phyloP scores from a whole-genome alignment of 306 rosid species.

The apple (Malus domestica) region ASM211411v1 NC_041802.1:14179001-14179500 shows the following conservation, averaged over 20 bases:
- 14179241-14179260: constrained; percentile 97
- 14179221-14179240: constrained; percentile 88
- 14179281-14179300: constrained; percentile 92
- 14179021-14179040: constrained; percentile 54
- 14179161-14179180: constrained; percentile 1
- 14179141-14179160: constrained; percentile 4
- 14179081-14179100: neutral
- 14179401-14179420: neutral
- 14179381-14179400: neutral
- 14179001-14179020: constrained; percentile 97
- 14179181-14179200: neutral
- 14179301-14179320: constrained; percentile 94
- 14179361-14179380: neutral
- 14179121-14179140: constrained; percentile 1
- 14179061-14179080: neutral
- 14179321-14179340: neutral
- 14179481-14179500: constrained; percentile 4
- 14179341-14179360: neutral
- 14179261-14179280: constrained; percentile 91
- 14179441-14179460: too few species aligned
- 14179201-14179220: constrained; percentile 12
- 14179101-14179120: neutral
- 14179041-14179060: neutral
- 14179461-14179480: neutral
- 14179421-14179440: neutral